Percentiles rank a stretch among this genome's conserved stretches.
These are phyloP conservation scores for Pythium plurisporium DNA, from an alignment of 352 stramenopile genomes.

Conservation along the genomic window DNA sequence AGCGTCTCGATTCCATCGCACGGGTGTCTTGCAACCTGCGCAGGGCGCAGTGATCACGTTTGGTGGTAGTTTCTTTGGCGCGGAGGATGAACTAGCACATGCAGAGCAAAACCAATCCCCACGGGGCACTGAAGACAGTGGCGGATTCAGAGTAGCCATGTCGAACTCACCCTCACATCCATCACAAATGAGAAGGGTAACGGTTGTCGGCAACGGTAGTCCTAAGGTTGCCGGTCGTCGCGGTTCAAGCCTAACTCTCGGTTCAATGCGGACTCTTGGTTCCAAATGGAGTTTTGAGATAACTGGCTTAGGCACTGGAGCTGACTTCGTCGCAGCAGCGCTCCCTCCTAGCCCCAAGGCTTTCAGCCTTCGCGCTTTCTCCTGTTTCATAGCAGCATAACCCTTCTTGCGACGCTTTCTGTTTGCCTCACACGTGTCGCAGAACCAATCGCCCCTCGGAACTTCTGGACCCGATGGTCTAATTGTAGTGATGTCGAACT, in stretches of 20 bases:
- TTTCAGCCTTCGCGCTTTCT: conserved; percentile 16
- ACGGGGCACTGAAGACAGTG: conserved; percentile 33
- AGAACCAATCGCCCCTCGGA: conserved; percentile 47
- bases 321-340: background rate
- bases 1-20: conserved; percentile 17
- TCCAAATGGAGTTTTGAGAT: conserved; percentile 1
- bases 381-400: conserved; percentile 21
- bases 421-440: conserved; percentile 18
- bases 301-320: background rate
- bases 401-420: conserved; percentile 23
- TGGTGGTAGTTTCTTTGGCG: background rate
- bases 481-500: conserved; percentile 50
- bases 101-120: conserved; percentile 41
- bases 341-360: background rate
- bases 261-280: conserved; percentile 4
- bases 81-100: background rate
- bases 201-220: background rate
- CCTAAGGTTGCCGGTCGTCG: background rate
- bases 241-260: conserved; percentile 2
- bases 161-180: conserved; percentile 63
- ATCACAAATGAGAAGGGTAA: conserved; percentile 70
- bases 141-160: conserved; percentile 40
- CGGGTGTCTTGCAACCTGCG: conserved; percentile 1
- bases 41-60: background rate
- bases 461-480: conserved; percentile 39